Evolutionary conservation across 495 filamentous ascomycete genomes (phyloP), one percentile per base, ranked within the genome.

Genomic region (Hapsidospora chrysogenum): DNA sequence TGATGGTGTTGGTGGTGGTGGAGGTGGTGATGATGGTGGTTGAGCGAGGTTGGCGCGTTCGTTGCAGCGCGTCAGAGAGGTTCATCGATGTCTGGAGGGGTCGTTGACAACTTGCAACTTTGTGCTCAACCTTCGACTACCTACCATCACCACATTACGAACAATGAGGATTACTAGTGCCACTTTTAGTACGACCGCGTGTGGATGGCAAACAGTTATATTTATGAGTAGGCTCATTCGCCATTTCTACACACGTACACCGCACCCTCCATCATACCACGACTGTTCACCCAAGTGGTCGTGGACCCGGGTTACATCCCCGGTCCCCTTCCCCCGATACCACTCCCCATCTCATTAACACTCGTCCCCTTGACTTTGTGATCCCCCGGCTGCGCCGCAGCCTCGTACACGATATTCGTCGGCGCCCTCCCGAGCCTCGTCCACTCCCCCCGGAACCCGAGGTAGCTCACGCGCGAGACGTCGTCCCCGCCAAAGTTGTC

Each of bases 391-490:
- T 94, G 94, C 20, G 89, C 77, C 11, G 89, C 86, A 14, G 83
- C 80, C 67, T 97, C 89, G 53, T 96, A 97, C 31, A 92, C 43
- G 42, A 94, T 80, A 39, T 78, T 80, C 3, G 79, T 58, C 10
- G 89, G 84, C 49, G 92, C 85, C 29, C 79, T 68, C 14, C 76
- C 85, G 46, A 92, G 52, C 47, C 74, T 72, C 72, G 85, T 82
- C 60, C 82, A 94, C 47, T 92, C 80, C 20, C 89, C 89, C 54
- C 81, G 85, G 61, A 97, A 94, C 0, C 83, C 89, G 36, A 97
- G 41, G 54, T 92, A 97, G 30, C 63, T 73, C 2, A 96, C 53
- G 23, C 75, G 64, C 15, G 82, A 87, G 35, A 79, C 70, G 37
- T 92, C 80, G 38, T 83, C 80, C 33, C 69, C 64, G 23, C 63